Conservation (phyloP, 768 basidiomycete genomes). For the Lepiota venenata region DNA sequence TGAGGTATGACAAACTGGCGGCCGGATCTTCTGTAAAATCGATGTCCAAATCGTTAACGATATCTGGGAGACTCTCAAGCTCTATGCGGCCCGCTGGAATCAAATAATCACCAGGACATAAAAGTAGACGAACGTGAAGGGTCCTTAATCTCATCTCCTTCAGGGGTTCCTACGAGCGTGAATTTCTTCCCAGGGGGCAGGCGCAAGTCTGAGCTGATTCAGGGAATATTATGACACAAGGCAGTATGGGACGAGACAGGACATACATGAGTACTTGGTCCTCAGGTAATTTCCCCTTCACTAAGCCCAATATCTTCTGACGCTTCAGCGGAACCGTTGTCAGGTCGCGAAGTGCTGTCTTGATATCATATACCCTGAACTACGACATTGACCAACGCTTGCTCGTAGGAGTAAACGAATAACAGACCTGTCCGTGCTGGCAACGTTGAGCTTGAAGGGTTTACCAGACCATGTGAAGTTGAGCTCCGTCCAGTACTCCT, state of each 20-base stretch:
- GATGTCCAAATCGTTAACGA: constrained; percentile 79
- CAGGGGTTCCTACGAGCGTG: constrained; percentile 81
- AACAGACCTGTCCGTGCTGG: constrained; percentile 71
- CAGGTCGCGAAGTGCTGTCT: constrained; percentile 57
- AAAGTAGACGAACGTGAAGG: constrained; percentile 46
- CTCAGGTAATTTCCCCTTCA: constrained; percentile 77
- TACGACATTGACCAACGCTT: constrained; percentile 6
- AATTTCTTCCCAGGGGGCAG: constrained; percentile 68
- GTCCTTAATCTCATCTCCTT: constrained; percentile 84
- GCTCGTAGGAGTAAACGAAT: not conserved
- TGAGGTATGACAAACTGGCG: constrained; percentile 58
- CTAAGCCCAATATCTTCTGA: constrained; percentile 85
- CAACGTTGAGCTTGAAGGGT: constrained; percentile 59
- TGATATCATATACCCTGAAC: constrained; percentile 79
- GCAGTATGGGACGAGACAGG: constrained; percentile 11
- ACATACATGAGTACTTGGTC: constrained; percentile 68
- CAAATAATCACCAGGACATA: not conserved
- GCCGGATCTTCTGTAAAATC: constrained; percentile 64
- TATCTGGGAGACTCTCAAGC: constrained; percentile 62
- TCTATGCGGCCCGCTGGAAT: constrained; percentile 32
- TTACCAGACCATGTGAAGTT: constrained; percentile 75
- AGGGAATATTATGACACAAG: constrained; percentile 8
- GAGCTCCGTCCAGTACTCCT: constrained; percentile 57
- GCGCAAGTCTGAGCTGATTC: constrained; percentile 52
- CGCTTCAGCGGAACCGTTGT: constrained; percentile 81